phyloP scores from a whole-genome alignment of 805 yeast species.

The Blastobotrys robertii region DNA sequence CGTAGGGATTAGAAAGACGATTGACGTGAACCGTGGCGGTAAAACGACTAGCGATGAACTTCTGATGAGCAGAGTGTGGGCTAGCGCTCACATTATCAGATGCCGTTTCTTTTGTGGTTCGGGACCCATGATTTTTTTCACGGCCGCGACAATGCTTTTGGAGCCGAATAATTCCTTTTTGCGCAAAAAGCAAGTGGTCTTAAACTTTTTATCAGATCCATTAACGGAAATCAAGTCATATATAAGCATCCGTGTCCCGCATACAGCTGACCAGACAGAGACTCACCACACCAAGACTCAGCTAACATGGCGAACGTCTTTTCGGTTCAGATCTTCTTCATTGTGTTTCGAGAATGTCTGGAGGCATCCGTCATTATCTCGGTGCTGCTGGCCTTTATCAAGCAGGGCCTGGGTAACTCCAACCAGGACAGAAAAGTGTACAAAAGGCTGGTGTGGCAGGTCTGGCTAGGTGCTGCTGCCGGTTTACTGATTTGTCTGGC shows the following conservation, averaged over 20 bases:
- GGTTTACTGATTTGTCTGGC: constrained; percentile 76
- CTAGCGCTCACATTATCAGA: too few relatives aligned
- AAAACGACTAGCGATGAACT: too few relatives aligned
- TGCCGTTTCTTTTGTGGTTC: too few relatives aligned
- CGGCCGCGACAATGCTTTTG: too few relatives aligned
- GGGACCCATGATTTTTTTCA: too few relatives aligned
- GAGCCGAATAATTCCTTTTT: too few relatives aligned
- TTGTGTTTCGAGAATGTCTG: constrained; percentile 85
- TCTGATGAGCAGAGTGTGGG: too few relatives aligned
- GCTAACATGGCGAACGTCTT: constrained; percentile 37
- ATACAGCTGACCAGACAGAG: too few relatives aligned
- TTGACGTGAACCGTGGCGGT: too few relatives aligned
- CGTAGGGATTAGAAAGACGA: too few relatives aligned
- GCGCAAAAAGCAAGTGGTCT: neutral
- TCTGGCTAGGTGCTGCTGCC: constrained; percentile 69
- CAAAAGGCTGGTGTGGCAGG: constrained; percentile 60
- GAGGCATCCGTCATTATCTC: constrained; percentile 92
- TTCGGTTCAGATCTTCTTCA: constrained; percentile 62
- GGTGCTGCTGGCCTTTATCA: constrained; percentile 81
- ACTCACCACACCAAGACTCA: neutral
- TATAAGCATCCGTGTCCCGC: too few relatives aligned
- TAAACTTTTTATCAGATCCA: neutral
- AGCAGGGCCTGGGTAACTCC: constrained; percentile 63
- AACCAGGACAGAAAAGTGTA: constrained; percentile 33
- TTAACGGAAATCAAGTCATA: too few relatives aligned